Conservation (phyloP, 1,284 basidiomycete genomes). For the Puccinia sorghi region DNA sequence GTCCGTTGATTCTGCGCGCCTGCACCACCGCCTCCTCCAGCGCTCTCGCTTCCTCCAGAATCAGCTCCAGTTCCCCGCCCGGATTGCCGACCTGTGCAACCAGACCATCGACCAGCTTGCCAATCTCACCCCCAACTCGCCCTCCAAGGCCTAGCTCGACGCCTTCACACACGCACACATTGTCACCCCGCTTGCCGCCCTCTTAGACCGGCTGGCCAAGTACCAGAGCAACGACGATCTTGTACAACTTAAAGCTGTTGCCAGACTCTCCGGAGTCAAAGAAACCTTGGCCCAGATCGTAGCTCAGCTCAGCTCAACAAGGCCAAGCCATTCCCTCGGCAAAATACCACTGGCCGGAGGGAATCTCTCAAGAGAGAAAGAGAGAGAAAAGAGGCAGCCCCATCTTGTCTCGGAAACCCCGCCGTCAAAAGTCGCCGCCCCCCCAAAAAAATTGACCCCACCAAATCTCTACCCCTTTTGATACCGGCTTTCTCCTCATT, state of each 20-base stretch:
- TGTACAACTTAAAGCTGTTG: background rate
- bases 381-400: no score
- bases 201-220: conserved; percentile 7
- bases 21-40: conserved; percentile 2
- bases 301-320: background rate
- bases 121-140: background rate
- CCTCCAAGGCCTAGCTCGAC: conserved; percentile 18
- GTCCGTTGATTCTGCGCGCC: background rate
- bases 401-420: no score
- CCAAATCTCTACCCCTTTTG: no score
- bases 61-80: conserved; percentile 24
- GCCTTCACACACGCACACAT: background rate
- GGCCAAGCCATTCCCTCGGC: background rate
- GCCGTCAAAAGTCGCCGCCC: no score
- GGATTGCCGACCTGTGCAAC: conserved; percentile 15
- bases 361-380: no score
- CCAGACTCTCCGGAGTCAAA: conserved; percentile 5
- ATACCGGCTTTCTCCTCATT: no score
- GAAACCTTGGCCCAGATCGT: background rate
- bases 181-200: background rate
- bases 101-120: background rate
- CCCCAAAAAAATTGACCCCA: no score
- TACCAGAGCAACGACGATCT: conserved; percentile 5
- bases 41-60: conserved; percentile 11
- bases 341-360: no score